Evolutionary conservation across 2,329 filamentous ascomycete genomes (phyloP), one percentile per base, ranked within the genome.

Genomic region (Aspergillus sclerotialis): DNA sequence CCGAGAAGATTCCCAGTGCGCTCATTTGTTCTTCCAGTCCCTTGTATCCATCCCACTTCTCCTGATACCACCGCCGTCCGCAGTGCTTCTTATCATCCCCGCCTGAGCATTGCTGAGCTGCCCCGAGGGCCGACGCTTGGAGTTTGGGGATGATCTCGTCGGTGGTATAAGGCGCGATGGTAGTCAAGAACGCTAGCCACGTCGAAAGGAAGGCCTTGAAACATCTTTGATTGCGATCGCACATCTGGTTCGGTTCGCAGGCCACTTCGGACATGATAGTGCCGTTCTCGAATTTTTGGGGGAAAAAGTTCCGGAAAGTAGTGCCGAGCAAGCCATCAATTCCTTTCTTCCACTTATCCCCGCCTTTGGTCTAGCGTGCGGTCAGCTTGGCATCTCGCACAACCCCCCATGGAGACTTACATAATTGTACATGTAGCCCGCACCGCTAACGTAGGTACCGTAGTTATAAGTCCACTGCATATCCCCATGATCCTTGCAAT

Each of bases 161-260:
- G 13, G 55, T 54, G 2, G 73, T 78, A 35, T 70, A 71, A 0
- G 82, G 81, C 0, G 75, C 80, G 15, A 86, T 46, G 46, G 80
- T 72, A 4, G 76, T 73, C 4, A 75, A 68, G 19, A 73, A 68
- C 3, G 77, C 70, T 45, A 86, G 63, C 78, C 80, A 84, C 16
- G 80, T 74, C 46, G 78, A 72, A 11, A 85, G 67, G 45, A 81
- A 82, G 13, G 80, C 80, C 61, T 86, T 86, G 72, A 83, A 88
- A 2, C 75, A 78, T 39, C 76, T 60, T 68, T 87, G 83, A 49
- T 90, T 85, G 30, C 75, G 70, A 35, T 80, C 80, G 64, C 85
- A 92, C 25, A 66, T 75, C 17, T 56, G 52, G 7, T 56, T 64
- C 3, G 68, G 59, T 48, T 88, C 82, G 61, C 85, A 90, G 9